Evolutionary conservation across 306 rosid species (phyloP), one percentile per base, ranked within the genome.

Genomic region (Cucurbita ficifolia): DNA sequence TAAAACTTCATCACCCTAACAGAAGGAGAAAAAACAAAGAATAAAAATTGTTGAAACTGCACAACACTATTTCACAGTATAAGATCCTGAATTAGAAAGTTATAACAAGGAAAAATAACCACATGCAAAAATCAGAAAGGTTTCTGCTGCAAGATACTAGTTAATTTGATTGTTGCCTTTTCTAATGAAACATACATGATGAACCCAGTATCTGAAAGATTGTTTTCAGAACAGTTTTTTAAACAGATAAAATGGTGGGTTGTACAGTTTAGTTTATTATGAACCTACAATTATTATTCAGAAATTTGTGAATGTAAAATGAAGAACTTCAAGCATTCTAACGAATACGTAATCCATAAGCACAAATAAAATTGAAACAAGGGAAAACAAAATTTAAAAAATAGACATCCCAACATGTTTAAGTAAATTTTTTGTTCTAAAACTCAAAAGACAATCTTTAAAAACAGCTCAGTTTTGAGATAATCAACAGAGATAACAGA

Each of bases 1-100:
- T 84, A 94, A 72, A 51, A 90, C 61, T 94, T 94, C 98, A 83
- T 90, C 98, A 36, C 97, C 98, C 98, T 94, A 54, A 61, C 50
- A 79, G 33, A 74, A 55, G 67, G 42, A 65, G 46, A 39, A 77
- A 51, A 65, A 24, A 4, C 45, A 46, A 56, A 46, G 45, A 54
- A 74, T 57, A 33, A 54, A 21, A 40, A 10, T 21, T 33, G 43
- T 10, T 42, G 18, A 60, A 59, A 60, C 71, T 75, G 57, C 43
- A 42, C 52, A 45, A 46, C 54, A 11, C 54, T 45, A 51, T 72
- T 50, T 36, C 19, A 35, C 61, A 48, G 10, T 42, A 10, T 2
- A 65, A 17, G 53, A 49, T 49, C 40, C 74, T 5, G n/a, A 29
- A 46, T 2, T 21, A 29, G 58, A 7, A 42, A 43, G 38, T 21